phyloP scores from a whole-genome alignment of 2,329 filamentous ascomycete species.

The Aspergillus sojae region DNA sequence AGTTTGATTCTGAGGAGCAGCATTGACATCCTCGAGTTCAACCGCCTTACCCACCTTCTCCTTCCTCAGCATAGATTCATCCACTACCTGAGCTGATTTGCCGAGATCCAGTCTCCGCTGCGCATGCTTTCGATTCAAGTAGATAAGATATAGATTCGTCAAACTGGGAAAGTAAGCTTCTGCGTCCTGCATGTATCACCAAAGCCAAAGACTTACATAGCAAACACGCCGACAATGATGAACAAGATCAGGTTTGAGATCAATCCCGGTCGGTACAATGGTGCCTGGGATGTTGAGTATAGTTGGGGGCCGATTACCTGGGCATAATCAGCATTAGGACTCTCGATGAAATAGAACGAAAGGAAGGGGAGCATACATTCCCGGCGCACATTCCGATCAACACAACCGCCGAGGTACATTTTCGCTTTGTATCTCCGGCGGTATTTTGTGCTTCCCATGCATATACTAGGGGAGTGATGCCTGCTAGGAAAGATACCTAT shows the following conservation, averaged over 20 bases:
- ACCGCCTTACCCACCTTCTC: conserved; percentile 12
- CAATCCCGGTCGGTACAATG: conserved; percentile 36
- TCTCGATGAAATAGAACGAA: fast-evolving
- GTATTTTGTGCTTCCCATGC: conserved; percentile 43
- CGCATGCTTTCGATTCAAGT: conserved; percentile 34
- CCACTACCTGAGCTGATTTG: conserved; percentile 31
- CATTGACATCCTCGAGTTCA: conserved; percentile 13
- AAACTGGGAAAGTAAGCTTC: conserved; percentile 16
- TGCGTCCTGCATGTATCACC: background rate
- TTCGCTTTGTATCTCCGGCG: conserved; percentile 41
- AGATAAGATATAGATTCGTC: conserved; percentile 34
- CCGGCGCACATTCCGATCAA: conserved; percentile 42
- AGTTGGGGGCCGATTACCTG: conserved; percentile 36
- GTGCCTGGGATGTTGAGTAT: conserved; percentile 38
- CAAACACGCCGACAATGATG: conserved; percentile 30
- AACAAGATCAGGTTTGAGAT: conserved; percentile 40
- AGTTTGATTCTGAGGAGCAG: background rate
- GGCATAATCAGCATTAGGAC: background rate
- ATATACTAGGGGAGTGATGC: conserved; percentile 40
- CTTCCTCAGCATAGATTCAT: conserved; percentile 40
- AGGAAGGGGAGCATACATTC: conserved; percentile 24
- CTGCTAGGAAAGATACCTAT: conserved; percentile 34
- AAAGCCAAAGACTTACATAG: conserved; percentile 22
- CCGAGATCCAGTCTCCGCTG: conserved; percentile 32
- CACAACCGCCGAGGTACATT: conserved; percentile 39